These are phyloP conservation scores for Lichenothelia convexa DNA, from an alignment of 495 filamentous ascomycete genomes.

Conservation along the genomic window DNA sequence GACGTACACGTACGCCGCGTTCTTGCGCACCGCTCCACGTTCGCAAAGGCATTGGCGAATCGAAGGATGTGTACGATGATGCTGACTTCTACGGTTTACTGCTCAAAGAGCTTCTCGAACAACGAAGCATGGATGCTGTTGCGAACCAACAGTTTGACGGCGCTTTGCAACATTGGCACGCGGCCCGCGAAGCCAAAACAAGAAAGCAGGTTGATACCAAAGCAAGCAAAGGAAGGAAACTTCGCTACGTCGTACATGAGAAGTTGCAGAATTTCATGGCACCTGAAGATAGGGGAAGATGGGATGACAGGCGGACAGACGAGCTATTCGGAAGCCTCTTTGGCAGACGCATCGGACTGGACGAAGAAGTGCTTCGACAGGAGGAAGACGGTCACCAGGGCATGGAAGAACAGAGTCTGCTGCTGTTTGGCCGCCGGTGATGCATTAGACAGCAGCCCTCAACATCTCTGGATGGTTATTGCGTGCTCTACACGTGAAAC, in stretches of 20 bases:
- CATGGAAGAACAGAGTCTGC: too few species aligned
- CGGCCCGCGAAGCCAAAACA: constrained; percentile 52
- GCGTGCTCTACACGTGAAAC: too few species aligned
- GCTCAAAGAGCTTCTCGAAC: constrained; percentile 80
- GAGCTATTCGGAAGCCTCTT: constrained; percentile 84
- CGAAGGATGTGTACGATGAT: constrained; percentile 58
- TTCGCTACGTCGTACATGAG: constrained; percentile 86
- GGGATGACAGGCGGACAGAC: constrained; percentile 62
- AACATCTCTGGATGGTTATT: too few species aligned
- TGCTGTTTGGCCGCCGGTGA: too few species aligned
- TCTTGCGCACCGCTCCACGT: constrained; percentile 56
- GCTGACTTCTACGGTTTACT: constrained; percentile 83
- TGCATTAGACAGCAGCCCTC: too few species aligned
- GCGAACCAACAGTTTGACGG: too few species aligned
- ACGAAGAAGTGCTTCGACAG: constrained; percentile 45
- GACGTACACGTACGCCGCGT: constrained; percentile 44
- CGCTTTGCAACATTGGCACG: constrained; percentile 36
- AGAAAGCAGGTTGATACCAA: constrained; percentile 77
- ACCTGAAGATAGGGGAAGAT: constrained; percentile 57
- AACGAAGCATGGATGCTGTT: constrained; percentile 44
- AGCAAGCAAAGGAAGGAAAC: constrained; percentile 86
- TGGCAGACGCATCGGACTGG: constrained; percentile 55
- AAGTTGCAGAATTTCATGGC: constrained; percentile 98
- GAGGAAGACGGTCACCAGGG: constrained; percentile 36
- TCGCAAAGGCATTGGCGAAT: constrained; percentile 29